Conservation (phyloP, 495 filamentous ascomycete genomes). For the Tricharina praecox region DNA sequence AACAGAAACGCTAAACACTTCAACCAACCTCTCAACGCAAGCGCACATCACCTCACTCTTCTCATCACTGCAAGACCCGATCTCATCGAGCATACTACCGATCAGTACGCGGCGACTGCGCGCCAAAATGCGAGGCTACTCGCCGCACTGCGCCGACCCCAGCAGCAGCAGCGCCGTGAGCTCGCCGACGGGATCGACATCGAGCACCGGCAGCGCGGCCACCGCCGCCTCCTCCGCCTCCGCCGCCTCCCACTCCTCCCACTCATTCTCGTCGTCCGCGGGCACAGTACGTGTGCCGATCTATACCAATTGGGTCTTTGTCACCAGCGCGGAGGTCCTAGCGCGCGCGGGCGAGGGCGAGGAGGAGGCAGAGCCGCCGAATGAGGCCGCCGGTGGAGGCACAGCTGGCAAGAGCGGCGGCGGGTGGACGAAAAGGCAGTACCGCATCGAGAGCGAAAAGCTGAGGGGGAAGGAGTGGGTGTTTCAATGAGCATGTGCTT, state of each 20-base stretch:
- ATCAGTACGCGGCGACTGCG: neutral
- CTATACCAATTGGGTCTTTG: conserved; percentile 2
- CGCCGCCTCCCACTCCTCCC: neutral
- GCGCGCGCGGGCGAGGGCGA: conserved; percentile 3
- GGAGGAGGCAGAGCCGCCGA: neutral
- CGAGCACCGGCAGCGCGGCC: neutral
- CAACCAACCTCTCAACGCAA: no score
- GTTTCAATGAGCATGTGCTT: conserved; percentile 5
- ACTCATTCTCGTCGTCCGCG: neutral
- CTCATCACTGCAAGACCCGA: neutral
- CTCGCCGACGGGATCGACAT: neutral
- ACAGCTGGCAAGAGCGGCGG: neutral
- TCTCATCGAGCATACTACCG: neutral
- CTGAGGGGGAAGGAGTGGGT: conserved; percentile 4
- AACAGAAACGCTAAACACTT: no score
- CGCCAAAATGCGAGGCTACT: neutral
- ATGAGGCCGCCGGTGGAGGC: neutral
- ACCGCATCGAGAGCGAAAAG: conserved; percentile 1
- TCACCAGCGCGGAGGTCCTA: conserved; percentile 1
- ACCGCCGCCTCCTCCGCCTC: neutral
- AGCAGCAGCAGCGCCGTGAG: neutral
- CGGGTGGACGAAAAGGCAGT: conserved; percentile 5
- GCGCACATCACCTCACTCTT: neutral
- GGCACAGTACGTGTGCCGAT: neutral
- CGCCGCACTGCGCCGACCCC: neutral